Conservation (phyloP, 202 grass and related monocot genomes). For the Saccharum hybrid region DNA sequence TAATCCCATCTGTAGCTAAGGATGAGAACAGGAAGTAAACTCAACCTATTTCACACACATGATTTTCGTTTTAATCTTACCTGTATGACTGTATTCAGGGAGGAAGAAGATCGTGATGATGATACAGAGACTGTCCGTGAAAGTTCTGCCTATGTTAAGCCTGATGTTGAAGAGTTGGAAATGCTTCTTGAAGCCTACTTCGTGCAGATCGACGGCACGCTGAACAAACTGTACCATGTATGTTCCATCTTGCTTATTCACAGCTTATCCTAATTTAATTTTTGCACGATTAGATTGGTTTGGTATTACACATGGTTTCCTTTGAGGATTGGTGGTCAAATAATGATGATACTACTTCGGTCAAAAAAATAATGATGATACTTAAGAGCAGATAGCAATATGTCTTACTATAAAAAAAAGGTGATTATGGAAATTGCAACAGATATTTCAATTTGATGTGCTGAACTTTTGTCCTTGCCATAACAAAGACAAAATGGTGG, state of each 20-base stretch:
- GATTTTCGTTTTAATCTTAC: slow-evolving; percentile 6
- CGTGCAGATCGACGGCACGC: slow-evolving; percentile 74
- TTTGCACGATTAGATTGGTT: background rate
- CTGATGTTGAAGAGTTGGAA: slow-evolving; percentile 78
- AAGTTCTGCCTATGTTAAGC: slow-evolving; percentile 65
- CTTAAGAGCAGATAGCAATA: background rate
- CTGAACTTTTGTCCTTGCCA: background rate
- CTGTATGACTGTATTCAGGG: slow-evolving; percentile 42
- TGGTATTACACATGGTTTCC: background rate
- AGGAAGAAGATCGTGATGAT: slow-evolving; percentile 51
- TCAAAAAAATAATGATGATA: background rate
- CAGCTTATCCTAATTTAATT: background rate
- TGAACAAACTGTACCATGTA: slow-evolving; percentile 87
- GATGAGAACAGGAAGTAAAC: slow-evolving; percentile 10
- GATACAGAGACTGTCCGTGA: slow-evolving; percentile 39
- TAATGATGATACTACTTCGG: background rate
- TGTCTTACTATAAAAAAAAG: background rate
- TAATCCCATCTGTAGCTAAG: background rate
- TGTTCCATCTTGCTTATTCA: slow-evolving; percentile 33
- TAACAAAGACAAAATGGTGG: background rate
- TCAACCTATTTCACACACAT: background rate
- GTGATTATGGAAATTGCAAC: background rate
- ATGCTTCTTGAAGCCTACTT: slow-evolving; percentile 96
- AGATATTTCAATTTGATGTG: background rate
- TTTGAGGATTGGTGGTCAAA: background rate